Evolutionary conservation across 192 early-diverging fungal species (phyloP).

Genomic region (Coemansia sp.): DNA sequence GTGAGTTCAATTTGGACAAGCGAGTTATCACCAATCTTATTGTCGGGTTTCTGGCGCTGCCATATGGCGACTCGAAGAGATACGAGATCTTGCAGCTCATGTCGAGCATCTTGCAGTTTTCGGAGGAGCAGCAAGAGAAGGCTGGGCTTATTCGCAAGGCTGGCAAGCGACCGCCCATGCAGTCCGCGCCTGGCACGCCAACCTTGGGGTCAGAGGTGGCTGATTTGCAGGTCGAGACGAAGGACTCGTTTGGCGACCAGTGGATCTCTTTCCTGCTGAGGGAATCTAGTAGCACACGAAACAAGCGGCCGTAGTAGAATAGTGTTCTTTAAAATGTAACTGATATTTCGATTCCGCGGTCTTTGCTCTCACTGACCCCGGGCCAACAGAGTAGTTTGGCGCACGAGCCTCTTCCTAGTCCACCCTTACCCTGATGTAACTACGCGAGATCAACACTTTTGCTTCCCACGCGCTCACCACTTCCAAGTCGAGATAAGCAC

Average conservation of each 20-base stretch:
- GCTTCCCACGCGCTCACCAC: background rate
- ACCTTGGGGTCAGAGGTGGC: constrained; percentile 36
- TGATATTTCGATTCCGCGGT: background rate
- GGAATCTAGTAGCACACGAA: constrained; percentile 53
- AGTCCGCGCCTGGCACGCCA: constrained; percentile 53
- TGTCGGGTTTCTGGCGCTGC: constrained; percentile 79
- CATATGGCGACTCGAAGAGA: constrained; percentile 85
- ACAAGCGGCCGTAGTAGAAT: constrained; percentile 1
- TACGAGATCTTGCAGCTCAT: constrained; percentile 92
- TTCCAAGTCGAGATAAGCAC: background rate
- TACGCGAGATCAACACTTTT: background rate
- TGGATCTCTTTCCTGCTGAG: constrained; percentile 79
- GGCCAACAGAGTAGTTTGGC: background rate
- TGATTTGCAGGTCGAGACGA: constrained; percentile 29
- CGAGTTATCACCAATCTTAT: constrained; percentile 88
- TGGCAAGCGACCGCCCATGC: constrained; percentile 40
- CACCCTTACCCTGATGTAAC: background rate
- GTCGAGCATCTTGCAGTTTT: constrained; percentile 81
- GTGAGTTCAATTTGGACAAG: constrained; percentile 78
- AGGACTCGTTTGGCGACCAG: constrained; percentile 73
- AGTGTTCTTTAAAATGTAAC: background rate
- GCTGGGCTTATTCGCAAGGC: constrained; percentile 72
- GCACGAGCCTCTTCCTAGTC: background rate
- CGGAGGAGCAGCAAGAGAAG: constrained; percentile 83
- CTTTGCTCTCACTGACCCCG: background rate